Evolutionary conservation across 75 land plant species (phyloP).

Genomic region (Chamaecyparis obtusa): DNA sequence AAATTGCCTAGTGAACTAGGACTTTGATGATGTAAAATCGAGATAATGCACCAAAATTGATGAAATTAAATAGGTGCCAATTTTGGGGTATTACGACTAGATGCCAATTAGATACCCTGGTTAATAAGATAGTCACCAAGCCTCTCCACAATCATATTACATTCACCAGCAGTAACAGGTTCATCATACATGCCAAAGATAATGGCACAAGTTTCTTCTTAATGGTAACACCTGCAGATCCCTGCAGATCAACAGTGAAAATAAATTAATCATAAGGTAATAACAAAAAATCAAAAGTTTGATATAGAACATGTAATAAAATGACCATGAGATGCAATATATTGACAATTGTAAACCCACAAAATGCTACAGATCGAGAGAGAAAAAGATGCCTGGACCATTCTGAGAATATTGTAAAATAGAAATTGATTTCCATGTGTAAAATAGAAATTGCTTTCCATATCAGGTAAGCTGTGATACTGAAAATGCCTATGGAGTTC

Average conservation of each 20-base stretch:
- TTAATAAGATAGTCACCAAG: conserved; percentile 68
- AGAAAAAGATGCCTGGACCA: neutral
- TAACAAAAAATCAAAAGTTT: neutral
- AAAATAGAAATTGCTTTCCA: neutral
- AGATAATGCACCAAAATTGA: no score
- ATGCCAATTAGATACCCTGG: conserved; percentile 17
- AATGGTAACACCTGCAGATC: conserved; percentile 57
- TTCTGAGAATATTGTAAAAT: neutral
- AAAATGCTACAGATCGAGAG: no score
- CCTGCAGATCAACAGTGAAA: conserved; percentile 28
- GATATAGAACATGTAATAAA: no score
- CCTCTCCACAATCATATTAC: conserved; percentile 75
- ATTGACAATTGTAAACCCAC: no score
- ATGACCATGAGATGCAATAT: no score
- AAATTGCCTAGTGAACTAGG: no score
- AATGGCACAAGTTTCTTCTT: conserved; percentile 59
- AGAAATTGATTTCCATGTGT: neutral
- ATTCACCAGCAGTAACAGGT: conserved; percentile 67
- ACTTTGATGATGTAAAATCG: no score
- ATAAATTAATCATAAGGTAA: neutral
- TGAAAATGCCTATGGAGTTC: neutral
- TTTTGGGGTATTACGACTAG: no score
- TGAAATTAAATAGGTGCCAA: no score
- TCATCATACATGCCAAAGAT: conserved; percentile 73
- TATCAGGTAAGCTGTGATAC: neutral